phyloP scores from a whole-genome alignment of 345 rosid species.

The Camelina laxa region DNA sequence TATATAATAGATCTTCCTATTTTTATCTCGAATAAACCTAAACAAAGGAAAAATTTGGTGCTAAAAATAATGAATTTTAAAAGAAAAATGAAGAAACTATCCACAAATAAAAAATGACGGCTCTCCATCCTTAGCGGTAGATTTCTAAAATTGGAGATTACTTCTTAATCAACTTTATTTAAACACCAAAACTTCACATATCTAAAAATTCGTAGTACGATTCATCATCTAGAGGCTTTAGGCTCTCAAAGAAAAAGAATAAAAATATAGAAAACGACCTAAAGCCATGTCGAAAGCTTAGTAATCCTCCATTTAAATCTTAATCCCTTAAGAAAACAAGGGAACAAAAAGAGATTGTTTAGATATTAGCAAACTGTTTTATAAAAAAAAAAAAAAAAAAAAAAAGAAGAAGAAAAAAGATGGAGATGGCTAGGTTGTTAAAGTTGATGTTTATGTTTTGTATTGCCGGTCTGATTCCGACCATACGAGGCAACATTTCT shows the following conservation, averaged over 20 bases:
- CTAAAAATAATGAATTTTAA: conserved; percentile 34
- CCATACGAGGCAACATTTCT: conserved; percentile 47
- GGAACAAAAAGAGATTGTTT: background rate
- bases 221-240: conserved; percentile 41
- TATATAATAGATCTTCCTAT: conserved; percentile 17
- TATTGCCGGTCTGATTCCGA: conserved; percentile 39
- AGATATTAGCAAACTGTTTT: background rate
- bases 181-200: conserved; percentile 30
- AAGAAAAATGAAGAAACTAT: conserved; percentile 18
- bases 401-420: background rate
- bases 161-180: conserved; percentile 31
- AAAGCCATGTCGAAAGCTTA: conserved; percentile 41
- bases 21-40: conserved; percentile 27
- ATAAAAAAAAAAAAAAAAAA: background rate
- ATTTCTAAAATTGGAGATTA: conserved; percentile 34
- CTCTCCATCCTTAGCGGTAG: conserved; percentile 40
- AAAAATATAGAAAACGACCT: conserved; percentile 15
- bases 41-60: conserved; percentile 28
- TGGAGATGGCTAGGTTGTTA: conserved; percentile 43
- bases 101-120: conserved; percentile 42
- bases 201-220: conserved; percentile 32
- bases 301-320: conserved; percentile 19
- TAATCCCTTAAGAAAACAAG: conserved; percentile 23
- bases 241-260: conserved; percentile 19
- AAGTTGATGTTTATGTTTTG: conserved; percentile 40